Percentiles rank a stretch among this genome's conserved stretches.
These are phyloP conservation scores for Phaeosphaeriaceae sp. DNA, from an alignment of 2,329 filamentous ascomycete species.

Conservation along the genomic window DNA sequence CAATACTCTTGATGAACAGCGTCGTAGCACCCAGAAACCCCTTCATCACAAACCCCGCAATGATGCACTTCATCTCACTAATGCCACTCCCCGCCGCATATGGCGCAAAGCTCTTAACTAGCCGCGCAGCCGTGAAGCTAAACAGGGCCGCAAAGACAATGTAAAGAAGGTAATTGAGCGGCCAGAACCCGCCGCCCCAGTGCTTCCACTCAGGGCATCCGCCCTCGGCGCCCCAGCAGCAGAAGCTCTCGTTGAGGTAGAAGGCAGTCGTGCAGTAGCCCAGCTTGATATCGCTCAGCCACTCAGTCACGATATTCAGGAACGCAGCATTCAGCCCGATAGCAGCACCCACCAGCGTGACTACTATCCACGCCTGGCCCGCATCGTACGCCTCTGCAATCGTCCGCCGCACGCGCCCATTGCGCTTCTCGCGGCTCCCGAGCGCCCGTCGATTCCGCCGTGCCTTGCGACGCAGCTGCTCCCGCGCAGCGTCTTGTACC, in stretches of 20 bases:
- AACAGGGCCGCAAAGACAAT: conserved; percentile 84
- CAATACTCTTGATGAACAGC: conserved; percentile 90
- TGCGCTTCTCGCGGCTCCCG: background rate
- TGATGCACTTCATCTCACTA: conserved; percentile 99
- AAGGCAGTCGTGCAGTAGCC: conserved; percentile 96
- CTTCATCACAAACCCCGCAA: conserved; percentile 99
- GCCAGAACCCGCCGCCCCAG: conserved; percentile 82
- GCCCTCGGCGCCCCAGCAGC: conserved; percentile 94
- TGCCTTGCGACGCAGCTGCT: conserved; percentile 81
- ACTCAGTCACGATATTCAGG: conserved; percentile 94
- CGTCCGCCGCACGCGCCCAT: conserved; percentile 65
- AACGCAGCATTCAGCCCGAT: conserved; percentile 94
- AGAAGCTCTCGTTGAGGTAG: conserved; percentile 97
- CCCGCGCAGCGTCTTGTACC: conserved; percentile 95
- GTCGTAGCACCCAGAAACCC: conserved; percentile 94
- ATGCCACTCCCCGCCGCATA: conserved; percentile 97
- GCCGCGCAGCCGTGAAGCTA: conserved; percentile 78
- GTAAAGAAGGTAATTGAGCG: conserved; percentile 87
- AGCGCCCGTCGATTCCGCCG: conserved; percentile 71
- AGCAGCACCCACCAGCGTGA: conserved; percentile 88
- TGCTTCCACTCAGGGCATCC: conserved; percentile 88
- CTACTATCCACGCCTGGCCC: conserved; percentile 96
- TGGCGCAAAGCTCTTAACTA: conserved; percentile 91
- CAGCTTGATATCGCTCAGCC: conserved; percentile 93
- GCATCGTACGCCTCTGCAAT: conserved; percentile 91